Conservation (phyloP, 2,329 filamentous ascomycete species). For the Phaeosphaeriaceae sp. region DNA sequence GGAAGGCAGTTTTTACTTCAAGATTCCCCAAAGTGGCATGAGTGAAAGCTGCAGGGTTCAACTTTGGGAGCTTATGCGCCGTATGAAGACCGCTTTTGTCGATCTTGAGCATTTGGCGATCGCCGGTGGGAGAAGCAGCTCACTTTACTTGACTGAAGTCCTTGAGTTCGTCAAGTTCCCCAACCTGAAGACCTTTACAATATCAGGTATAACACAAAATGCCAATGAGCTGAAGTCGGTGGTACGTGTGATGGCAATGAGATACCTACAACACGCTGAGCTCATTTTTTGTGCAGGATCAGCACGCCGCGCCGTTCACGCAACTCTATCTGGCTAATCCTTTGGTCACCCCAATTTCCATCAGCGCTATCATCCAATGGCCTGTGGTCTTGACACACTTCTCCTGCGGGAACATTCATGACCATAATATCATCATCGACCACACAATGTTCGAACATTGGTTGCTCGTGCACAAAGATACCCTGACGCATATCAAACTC, state of each 20-base stretch:
- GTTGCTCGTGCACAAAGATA: conserved; percentile 10
- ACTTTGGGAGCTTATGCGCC: too few species aligned
- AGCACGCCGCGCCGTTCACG: too few species aligned
- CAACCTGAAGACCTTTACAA: not conserved
- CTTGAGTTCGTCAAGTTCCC: not conserved
- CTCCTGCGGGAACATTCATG: conserved; percentile 2
- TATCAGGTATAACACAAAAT: not conserved
- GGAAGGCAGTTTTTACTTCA: not conserved
- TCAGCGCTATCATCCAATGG: conserved; percentile 8
- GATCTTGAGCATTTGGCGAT: not conserved
- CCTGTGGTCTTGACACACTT: conserved; percentile 12
- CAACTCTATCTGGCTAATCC: not conserved
- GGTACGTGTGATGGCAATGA: too few species aligned
- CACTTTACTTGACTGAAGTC: not conserved
- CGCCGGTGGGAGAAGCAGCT: not conserved
- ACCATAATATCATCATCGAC: conserved; percentile 7
- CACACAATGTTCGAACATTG: conserved; percentile 16
- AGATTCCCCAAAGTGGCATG: not conserved
- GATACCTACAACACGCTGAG: too few species aligned
- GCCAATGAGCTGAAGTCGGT: conserved; percentile 3
- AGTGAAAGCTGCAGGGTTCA: not conserved
- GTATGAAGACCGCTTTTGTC: too few species aligned
- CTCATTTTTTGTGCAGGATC: too few species aligned
- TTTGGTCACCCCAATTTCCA: not conserved
- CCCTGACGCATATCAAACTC: conserved; percentile 13